Evolutionary conservation across 2,329 filamentous ascomycete genomes (phyloP), one percentile per base, ranked within the genome.

Genomic region (Colletotrichum sp.): DNA sequence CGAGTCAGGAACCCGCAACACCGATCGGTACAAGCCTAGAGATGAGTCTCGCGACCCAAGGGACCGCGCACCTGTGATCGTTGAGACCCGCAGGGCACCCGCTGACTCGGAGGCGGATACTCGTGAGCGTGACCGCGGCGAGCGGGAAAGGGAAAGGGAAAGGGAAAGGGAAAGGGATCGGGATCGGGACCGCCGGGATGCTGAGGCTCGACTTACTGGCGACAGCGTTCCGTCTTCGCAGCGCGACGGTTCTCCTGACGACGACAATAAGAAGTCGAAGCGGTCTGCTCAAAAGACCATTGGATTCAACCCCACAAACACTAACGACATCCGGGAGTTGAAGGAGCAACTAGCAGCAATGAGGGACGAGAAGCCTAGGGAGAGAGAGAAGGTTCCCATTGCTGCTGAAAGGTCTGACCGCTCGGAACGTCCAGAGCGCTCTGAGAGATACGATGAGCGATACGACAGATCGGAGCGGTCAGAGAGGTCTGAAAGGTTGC

Each of bases 221-320:
- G 86, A 88, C n/a, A 69, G 57, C 55, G n/a, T 69, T 78, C 80
- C n/a, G 76, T 79, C 29, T 75, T 80, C 57, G 80, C 85, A 74
- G 70, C 85, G 77, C 82, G 88, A 87, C 5, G 82, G 85, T 71
- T 89, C 88, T 5, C 82, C 84, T 0, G 86, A 88, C 30, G 86
- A 85, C 30, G 84, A 87, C 49, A 82, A 80, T n/a, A 86, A 84
- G 70, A 81, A 82, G 65, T 76, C 82, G 11, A 83, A 83, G 22
- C 86, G 88, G 57, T 85, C 86, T 8, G 80, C 80, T 29, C 85
- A 84, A 19, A 79, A 82, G 44, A 84, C 88, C 1, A 81, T 83
- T 57, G 84, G 83, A 3, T 92, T 92, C 76, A 85, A 90, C 73
- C 90, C 90, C 8, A 91, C 88, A 32, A 87, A 92, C 78, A 85